Percentiles rank a stretch among this genome's conserved stretches.
Conservation (phyloP, 345 rosid genomes). For the Populus nigra region DNA sequence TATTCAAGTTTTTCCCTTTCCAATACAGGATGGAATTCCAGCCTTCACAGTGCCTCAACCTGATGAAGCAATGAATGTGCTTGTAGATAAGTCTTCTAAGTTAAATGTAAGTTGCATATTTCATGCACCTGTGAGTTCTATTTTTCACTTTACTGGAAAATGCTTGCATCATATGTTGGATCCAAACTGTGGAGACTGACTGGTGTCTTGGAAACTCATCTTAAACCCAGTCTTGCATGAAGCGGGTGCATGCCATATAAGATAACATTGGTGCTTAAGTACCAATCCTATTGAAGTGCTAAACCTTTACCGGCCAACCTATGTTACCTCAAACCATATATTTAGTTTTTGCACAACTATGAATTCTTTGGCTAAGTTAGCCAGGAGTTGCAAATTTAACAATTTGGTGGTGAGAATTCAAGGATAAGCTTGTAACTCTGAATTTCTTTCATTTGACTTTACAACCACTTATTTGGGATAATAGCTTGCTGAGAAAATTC, state of each 20-base stretch:
- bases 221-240: neutral
- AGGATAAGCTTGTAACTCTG: neutral
- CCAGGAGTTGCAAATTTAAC: neutral
- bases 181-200: neutral
- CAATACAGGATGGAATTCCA: constrained; percentile 67
- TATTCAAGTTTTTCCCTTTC: neutral
- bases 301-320: neutral
- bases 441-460: neutral
- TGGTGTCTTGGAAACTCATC: neutral
- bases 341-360: neutral
- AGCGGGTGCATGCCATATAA: neutral
- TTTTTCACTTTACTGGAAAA: neutral
- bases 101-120: constrained; percentile 55
- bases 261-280: neutral
- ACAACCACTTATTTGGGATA: neutral
- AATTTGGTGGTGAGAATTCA: neutral
- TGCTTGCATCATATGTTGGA: constrained; percentile 3
- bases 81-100: constrained; percentile 68
- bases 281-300: neutral
- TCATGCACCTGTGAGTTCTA: constrained; percentile 5
- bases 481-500: neutral
- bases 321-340: neutral
- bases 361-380: neutral
- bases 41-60: constrained; percentile 94
- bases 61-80: constrained; percentile 92